These are phyloP conservation scores for Malus sieversii DNA, from an alignment of 306 rosid genomes.

Conservation along the genomic window DNA sequence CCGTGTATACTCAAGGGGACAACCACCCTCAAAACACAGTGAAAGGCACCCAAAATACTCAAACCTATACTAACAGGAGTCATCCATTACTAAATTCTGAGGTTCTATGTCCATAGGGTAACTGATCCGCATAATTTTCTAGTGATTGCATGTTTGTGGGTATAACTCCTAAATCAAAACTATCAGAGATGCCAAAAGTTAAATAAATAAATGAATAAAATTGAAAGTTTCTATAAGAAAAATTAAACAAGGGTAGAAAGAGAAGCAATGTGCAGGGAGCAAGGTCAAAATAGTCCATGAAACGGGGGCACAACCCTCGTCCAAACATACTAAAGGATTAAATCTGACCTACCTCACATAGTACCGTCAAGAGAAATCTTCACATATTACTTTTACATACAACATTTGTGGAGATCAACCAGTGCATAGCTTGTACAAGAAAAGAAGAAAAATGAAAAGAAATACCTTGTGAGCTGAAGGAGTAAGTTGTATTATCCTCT, in stretches of 20 bases:
- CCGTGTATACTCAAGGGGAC: background rate
- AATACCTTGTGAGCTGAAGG: slow-evolving; percentile 75
- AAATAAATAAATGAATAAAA: background rate
- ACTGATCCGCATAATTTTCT: background rate
- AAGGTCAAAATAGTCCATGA: background rate
- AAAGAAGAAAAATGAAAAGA: background rate
- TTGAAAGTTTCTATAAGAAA: background rate
- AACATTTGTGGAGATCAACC: background rate
- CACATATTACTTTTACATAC: background rate
- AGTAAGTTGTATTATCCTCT: slow-evolving; percentile 74
- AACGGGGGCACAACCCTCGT: background rate
- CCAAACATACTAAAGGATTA: background rate
- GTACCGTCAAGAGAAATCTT: background rate
- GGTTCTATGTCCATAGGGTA: background rate
- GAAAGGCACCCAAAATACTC: background rate
- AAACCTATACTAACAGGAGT: background rate
- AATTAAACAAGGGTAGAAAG: background rate
- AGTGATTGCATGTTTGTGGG: background rate
- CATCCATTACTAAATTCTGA: background rate
- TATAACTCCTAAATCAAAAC: background rate
- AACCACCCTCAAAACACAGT: background rate
- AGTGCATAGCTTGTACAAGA: background rate
- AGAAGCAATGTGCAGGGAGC: background rate
- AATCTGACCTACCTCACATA: background rate
- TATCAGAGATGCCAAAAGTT: background rate